These are phyloP conservation scores for Styphnolobium japonicum DNA, from an alignment of 306 rosid species.

Conservation along the genomic window DNA sequence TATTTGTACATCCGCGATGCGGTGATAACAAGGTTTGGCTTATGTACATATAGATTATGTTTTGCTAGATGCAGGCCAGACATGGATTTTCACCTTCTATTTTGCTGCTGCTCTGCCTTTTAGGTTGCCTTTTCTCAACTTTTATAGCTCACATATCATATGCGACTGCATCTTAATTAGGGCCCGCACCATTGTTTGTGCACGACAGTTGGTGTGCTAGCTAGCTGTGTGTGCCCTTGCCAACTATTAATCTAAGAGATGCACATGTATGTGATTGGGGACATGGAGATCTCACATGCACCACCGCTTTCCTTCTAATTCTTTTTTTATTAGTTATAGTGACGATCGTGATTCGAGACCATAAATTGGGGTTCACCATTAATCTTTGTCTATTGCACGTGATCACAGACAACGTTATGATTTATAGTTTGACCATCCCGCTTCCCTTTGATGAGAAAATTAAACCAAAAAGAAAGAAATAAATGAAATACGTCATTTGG, in stretches of 20 bases:
- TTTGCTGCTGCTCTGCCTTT: background rate
- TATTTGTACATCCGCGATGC: background rate
- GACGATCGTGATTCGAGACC: background rate
- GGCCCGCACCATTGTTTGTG: background rate
- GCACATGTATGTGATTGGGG: slow-evolving; percentile 14
- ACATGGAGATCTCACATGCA: slow-evolving; percentile 25
- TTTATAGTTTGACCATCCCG: background rate
- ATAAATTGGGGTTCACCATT: background rate
- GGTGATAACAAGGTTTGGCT: background rate
- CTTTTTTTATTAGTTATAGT: background rate
- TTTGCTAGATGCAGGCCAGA: background rate
- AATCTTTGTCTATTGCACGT: slow-evolving; percentile 7
- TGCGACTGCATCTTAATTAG: background rate
- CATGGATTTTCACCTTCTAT: background rate
- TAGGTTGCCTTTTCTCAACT: background rate
- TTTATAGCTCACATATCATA: background rate
- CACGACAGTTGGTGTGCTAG: background rate
- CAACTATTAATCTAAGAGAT: background rate
- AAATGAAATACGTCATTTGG: background rate
- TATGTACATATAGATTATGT: background rate
- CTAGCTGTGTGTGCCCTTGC: background rate
- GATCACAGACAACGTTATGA: background rate
- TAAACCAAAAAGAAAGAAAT: too few relatives aligned
- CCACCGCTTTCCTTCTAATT: background rate
- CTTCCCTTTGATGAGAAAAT: background rate